These are phyloP conservation scores for Solanum etuberosum DNA, from an alignment of 257 asterid genomes.

Conservation along the genomic window DNA sequence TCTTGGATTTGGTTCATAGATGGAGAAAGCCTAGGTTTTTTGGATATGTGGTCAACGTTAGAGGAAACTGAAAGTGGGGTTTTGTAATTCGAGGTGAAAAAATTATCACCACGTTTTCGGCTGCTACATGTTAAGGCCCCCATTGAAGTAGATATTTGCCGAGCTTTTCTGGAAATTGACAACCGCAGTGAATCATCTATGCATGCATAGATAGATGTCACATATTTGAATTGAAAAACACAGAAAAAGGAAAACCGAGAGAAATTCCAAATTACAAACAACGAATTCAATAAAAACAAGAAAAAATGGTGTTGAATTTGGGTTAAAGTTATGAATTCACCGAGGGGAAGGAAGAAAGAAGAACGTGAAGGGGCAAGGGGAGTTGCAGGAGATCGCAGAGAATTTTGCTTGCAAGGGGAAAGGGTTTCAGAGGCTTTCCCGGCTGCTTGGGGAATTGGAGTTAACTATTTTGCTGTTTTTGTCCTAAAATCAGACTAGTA, in stretches of 20 bases:
- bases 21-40: slow-evolving; percentile 24
- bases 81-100: slow-evolving; percentile 7
- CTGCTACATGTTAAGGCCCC: slow-evolving; percentile 42
- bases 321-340: not conserved
- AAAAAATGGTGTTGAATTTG: not conserved
- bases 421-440: not conserved
- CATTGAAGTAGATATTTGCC: slow-evolving; percentile 16
- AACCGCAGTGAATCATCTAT: not conserved
- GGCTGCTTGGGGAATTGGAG: not conserved
- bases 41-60: slow-evolving; percentile 26
- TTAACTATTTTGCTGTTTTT: not conserved
- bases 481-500: not conserved
- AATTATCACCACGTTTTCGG: slow-evolving; percentile 47
- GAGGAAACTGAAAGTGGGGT: slow-evolving; percentile 6
- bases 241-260: not conserved
- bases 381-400: not conserved
- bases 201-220: not conserved
- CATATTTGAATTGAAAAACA: not conserved
- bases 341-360: not conserved
- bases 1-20: slow-evolving; percentile 3
- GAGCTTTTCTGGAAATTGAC: not conserved
- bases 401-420: not conserved
- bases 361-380: not conserved
- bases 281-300: not conserved
- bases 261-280: not conserved